phyloP scores from a whole-genome alignment of 176 grass and related monocot species.

The Saccharum spontaneum region DNA sequence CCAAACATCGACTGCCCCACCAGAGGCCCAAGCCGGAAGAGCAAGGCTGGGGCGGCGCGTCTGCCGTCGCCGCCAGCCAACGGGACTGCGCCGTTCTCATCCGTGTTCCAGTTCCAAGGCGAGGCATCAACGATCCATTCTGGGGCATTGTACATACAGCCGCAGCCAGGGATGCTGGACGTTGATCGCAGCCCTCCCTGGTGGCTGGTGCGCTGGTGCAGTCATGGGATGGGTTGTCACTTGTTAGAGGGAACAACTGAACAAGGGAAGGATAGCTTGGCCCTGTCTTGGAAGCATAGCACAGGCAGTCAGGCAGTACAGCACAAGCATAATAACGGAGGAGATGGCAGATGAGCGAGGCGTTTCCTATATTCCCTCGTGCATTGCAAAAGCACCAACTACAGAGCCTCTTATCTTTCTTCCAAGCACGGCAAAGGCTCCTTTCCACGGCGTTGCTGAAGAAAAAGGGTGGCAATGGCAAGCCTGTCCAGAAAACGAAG shows the following conservation, averaged over 20 bases:
- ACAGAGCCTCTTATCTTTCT: slow-evolving; percentile 3
- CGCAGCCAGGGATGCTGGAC: too few species aligned
- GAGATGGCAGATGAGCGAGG: not conserved
- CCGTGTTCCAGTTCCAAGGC: too few species aligned
- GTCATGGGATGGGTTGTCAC: not conserved
- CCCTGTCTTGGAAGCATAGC: too few species aligned
- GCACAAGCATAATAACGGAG: not conserved
- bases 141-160: too few species aligned
- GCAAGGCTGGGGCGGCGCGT: too few species aligned
- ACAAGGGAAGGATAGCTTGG: not conserved
- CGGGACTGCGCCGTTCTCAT: too few species aligned
- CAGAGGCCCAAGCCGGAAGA: not conserved
- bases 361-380: not conserved
- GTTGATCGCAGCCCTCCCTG: too few species aligned
- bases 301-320: not conserved
- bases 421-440: slow-evolving; percentile 6
- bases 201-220: too few species aligned
- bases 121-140: too few species aligned
- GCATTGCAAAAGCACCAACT: not conserved
- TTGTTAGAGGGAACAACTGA: not conserved
- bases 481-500: not conserved
- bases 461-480: not conserved
- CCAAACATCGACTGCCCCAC: not conserved
- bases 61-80: too few species aligned
- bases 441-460: not conserved